A percentile compares a stretch with the other conserved stretches of the same genome.
Conservation (phyloP, 768 basidiomycete species). For the Trametes cubensis region DNA sequence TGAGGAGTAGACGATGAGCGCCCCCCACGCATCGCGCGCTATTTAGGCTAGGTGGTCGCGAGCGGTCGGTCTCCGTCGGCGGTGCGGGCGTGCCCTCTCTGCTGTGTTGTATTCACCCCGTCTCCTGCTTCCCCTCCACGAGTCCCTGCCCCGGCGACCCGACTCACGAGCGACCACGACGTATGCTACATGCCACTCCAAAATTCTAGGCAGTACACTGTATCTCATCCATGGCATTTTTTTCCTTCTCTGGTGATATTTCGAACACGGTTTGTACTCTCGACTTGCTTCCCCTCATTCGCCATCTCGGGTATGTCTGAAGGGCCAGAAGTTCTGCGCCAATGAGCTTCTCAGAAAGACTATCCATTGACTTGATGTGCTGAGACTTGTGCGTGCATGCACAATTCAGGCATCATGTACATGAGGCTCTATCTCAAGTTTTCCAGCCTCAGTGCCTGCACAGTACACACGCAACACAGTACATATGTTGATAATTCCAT, state of each 20-base stretch:
- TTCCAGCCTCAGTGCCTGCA: no score
- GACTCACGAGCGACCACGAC: constrained; percentile 19
- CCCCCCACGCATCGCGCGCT: neutral
- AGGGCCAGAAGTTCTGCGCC: neutral
- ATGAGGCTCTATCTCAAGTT: no score
- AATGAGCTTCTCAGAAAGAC: no score
- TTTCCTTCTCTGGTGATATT: constrained; percentile 4
- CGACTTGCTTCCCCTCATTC: neutral
- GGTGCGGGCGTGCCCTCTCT: constrained; percentile 10
- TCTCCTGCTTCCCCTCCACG: constrained; percentile 4
- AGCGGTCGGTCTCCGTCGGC: constrained; percentile 8
- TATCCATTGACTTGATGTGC: no score
- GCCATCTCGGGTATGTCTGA: neutral
- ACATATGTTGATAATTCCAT: no score
- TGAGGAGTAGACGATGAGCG: constrained; percentile 32
- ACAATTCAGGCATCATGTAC: no score
- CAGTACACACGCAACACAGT: no score
- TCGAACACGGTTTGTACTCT: neutral
- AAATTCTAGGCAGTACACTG: constrained; percentile 27
- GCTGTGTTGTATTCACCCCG: constrained; percentile 22
- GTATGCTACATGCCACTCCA: constrained; percentile 28
- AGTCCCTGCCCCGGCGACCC: constrained; percentile 10
- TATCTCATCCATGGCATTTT: constrained; percentile 23
- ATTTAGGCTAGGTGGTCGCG: constrained; percentile 12
- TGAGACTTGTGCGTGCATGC: neutral